Base-by-base conservation (phyloP, 2,329 filamentous ascomycete genomes). In the Decorospora gaudefroyi region DNA sequence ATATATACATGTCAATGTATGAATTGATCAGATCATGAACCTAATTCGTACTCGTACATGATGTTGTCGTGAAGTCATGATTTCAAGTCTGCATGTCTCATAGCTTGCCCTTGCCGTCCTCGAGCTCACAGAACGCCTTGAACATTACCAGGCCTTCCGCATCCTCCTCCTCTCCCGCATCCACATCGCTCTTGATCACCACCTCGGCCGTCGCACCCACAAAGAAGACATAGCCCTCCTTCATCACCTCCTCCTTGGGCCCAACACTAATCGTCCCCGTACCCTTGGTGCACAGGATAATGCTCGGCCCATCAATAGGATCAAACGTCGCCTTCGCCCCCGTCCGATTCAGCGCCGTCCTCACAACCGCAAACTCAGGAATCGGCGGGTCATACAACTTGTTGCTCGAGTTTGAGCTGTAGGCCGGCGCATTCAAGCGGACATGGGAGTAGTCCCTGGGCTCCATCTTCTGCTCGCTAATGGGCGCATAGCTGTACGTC, bases 401-500 rank as follows among this genome's bases (percentile, higher is more conserved):
- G 3, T 83, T 81, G 5, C 82, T 77, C 2, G 88, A 92, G 35
- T 78, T 83, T 4, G 87, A 90, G 51, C 83, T 87, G 74, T 96
- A 96, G 5, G 86, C 90, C 0, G 78, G 72, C n/a, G 83, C 81
- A 70, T 96, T 95, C 41, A 96, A 77, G 2, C 86, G 88, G 9
- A 81, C 86, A 66, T 93, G 96, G 1, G 90, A 86, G 67, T 96
- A 97, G 61, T 93, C 87, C 11, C 78, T 79, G 0, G 93, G 90
- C 4, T 79, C 67, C 86, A 99, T 95, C 76, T 96, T 96, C 71
- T 99, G 93, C 73, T 95, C 85, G 49, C 88, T 85, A 55, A 96
- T 96, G 2, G 93, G 92, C 0, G 93, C 91, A 64, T 95, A 96
- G 60, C 85, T 88, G 76, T 99, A 99, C 0, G 93, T 99, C 56